Evolutionary conservation across 805 yeast species (phyloP).

Genomic region (Ogataea henricii): DNA sequence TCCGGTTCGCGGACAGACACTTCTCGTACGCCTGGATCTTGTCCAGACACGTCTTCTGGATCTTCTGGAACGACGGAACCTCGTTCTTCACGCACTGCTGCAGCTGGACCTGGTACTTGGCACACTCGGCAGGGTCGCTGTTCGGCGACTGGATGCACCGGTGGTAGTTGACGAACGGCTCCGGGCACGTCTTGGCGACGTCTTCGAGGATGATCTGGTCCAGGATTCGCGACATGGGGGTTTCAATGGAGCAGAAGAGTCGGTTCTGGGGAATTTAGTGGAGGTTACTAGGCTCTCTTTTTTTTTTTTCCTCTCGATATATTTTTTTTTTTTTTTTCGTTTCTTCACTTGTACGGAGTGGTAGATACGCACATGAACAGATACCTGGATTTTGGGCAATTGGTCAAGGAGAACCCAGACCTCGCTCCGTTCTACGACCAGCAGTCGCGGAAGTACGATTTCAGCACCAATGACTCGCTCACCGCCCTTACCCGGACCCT

Average conservation of each 20-base stretch:
- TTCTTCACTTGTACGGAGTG: neutral
- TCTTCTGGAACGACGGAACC: constrained; percentile 73
- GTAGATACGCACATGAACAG: constrained; percentile 1
- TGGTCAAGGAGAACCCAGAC: constrained; percentile 20
- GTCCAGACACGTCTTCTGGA: constrained; percentile 61
- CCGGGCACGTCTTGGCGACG: constrained; percentile 76
- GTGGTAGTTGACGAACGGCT: constrained; percentile 69
- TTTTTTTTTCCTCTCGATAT: neutral
- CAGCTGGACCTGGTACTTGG: constrained; percentile 54
- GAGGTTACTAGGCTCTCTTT: neutral
- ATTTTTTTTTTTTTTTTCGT: neutral
- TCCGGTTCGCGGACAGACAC: constrained; percentile 54
- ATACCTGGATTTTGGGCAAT: constrained; percentile 15
- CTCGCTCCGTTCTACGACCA: constrained; percentile 17
- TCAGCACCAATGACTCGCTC: constrained; percentile 25
- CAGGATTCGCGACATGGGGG: constrained; percentile 46
- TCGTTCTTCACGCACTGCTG: constrained; percentile 60
- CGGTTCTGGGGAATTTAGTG: neutral
- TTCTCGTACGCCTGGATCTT: constrained; percentile 63
- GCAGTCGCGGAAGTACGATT: constrained; percentile 20
- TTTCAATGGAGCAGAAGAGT: too few species aligned
- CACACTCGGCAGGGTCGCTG: constrained; percentile 46
- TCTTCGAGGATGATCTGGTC: constrained; percentile 81
- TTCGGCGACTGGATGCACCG: constrained; percentile 60
- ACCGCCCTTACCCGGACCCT: constrained; percentile 24